These are phyloP conservation scores for Boletus coccyginus DNA, from an alignment of 768 basidiomycete species.

Conservation along the genomic window DNA sequence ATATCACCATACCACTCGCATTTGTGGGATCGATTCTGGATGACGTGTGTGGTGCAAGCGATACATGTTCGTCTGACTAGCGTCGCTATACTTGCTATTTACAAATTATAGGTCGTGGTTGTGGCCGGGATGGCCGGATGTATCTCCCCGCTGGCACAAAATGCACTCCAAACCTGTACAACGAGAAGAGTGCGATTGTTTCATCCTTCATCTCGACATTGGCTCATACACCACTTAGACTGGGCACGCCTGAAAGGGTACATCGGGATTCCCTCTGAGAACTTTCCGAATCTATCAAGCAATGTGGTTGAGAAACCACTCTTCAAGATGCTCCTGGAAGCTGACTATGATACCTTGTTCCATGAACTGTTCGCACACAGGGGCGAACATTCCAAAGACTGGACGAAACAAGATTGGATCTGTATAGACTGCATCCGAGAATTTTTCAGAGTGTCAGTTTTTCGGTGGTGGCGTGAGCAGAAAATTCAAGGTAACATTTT, in stretches of 20 bases:
- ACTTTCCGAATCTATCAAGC: not conserved
- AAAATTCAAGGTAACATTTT: constrained; percentile 3
- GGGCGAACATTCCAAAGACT: constrained; percentile 2
- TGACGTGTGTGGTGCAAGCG: constrained; percentile 3
- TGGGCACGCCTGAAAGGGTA: constrained; percentile 8
- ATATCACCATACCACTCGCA: not conserved
- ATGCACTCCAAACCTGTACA: constrained; percentile 9
- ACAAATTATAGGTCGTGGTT: constrained; percentile 5
- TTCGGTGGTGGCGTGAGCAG: constrained; percentile 10
- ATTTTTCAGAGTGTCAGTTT: constrained; percentile 6
- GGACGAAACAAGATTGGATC: constrained; percentile 9
- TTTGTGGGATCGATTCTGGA: constrained; percentile 17
- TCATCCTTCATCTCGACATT: not conserved
- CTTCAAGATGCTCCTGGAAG: constrained; percentile 4
- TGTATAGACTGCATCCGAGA: constrained; percentile 2
- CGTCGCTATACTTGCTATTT: not conserved
- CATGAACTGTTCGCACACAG: constrained; percentile 6
- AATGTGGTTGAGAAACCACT: constrained; percentile 5
- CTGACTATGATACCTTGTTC: constrained; percentile 2
- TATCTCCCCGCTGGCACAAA: not conserved
- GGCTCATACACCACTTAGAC: not conserved
- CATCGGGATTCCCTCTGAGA: not conserved
- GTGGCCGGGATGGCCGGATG: not conserved
- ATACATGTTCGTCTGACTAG: constrained; percentile 5
- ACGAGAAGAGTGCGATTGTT: constrained; percentile 8